Base-by-base conservation (phyloP, 805 yeast species). In the Sugiyamaella smithiae region DNA sequence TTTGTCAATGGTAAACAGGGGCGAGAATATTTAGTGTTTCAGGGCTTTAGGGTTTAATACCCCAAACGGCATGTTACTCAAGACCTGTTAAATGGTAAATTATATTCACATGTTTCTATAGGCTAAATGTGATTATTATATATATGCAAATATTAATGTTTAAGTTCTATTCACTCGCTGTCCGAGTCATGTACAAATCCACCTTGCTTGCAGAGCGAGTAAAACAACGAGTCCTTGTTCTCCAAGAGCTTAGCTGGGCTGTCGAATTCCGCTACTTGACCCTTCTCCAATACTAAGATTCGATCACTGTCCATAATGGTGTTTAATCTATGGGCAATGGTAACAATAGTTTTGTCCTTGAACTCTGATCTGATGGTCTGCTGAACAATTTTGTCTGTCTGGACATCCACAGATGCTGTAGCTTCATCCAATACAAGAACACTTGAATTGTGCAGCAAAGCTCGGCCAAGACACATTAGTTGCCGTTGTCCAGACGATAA, bases 401-500 rank as follows among this genome's bases (percentile, higher is more conserved):
- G 84, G 16, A 83, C 83, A 65, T 86, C 95, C 16, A 85, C 90
- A 11, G 90, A 82, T 1, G 95, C 89, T 1, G 83, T 78, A 1
- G 83, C 95, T 65, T 87, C 95, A 63, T 87, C 95, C 47, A 86
- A 67, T 48, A 87, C 84, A 50, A 86, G 71, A 49, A 86, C 80
- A 63, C 77, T 81, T 1, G 90, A 74, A 32, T 79, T 72, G 52
- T 85, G 73, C 22, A 86, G 82, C 56, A 87, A 71, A 0, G 95
- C 90, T 59, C 95, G 74, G 2, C 90, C 88, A 50, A 86, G 74
- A 12, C 95, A 86, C 59, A 87, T 70, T 49, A 88, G 70, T 64
- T 88, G 96, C 56, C 85, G 75, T 67, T 88, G 95, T 9, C 96
- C 96, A 22, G 84, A 80, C 6, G 93, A 85, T 47, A 88, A 68